phyloP scores from a whole-genome alignment of 208 protist genomes.

The Leishmania aethiopica region DNA sequence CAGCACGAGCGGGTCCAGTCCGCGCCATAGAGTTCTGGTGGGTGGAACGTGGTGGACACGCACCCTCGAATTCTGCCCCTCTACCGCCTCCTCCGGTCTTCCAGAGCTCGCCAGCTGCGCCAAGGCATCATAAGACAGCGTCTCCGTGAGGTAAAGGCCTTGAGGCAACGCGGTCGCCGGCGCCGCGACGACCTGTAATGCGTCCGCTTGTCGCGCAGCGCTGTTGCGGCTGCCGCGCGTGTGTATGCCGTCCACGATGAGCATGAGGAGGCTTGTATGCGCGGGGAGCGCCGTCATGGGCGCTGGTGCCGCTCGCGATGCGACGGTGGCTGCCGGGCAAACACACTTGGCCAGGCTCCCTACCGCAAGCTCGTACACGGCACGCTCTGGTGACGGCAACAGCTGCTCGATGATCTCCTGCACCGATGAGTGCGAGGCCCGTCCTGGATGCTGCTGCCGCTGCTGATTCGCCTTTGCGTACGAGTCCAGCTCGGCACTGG shows the following conservation, averaged over 20 bases:
- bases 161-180: not conserved
- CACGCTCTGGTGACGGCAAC: conserved; percentile 15
- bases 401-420: conserved; percentile 20
- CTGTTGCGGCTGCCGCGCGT: not conserved
- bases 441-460: not conserved
- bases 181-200: not conserved
- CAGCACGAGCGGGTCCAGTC: conserved; percentile 20
- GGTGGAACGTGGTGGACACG: conserved; percentile 12
- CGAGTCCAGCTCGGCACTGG: conserved; percentile 9
- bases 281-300: not conserved
- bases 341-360: conserved; percentile 1
- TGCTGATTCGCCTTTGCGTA: not conserved
- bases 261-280: conserved; percentile 21
- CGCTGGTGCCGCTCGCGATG: not conserved
- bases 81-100: not conserved
- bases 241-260: conserved; percentile 17
- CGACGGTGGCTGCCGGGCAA: not conserved
- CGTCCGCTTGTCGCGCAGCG: not conserved
- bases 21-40: conserved; percentile 20
- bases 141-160: conserved; percentile 18
- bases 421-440: not conserved
- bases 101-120: not conserved
- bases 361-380: conserved; percentile 21
- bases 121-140: not conserved
- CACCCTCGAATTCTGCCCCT: not conserved